Evolutionary conservation across 352 stramenopile species (phyloP).

Genomic region (Pythium brachiatum): DNA sequence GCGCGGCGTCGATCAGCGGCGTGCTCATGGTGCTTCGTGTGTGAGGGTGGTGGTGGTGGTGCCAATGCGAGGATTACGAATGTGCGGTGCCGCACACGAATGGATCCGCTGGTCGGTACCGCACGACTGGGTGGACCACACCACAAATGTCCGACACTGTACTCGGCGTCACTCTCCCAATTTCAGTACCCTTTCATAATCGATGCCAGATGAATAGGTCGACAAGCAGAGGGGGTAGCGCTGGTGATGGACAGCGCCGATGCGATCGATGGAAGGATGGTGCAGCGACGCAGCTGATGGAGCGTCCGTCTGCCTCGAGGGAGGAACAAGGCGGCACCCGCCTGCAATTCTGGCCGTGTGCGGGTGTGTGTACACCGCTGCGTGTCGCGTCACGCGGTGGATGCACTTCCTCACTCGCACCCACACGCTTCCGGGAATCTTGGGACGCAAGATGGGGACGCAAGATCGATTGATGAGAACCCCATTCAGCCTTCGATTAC

Average conservation of each 20-base stretch:
- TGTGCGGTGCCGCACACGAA: slow-evolving; percentile 3
- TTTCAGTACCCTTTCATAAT: background rate
- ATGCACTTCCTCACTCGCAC: too few relatives aligned
- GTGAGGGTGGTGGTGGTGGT: background rate
- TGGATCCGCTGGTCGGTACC: background rate
- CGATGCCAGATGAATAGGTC: background rate
- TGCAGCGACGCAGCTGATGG: background rate
- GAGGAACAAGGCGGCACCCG: background rate
- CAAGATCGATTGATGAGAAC: too few relatives aligned
- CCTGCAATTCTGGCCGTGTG: background rate
- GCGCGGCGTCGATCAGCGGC: slow-evolving; percentile 38
- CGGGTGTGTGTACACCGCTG: background rate
- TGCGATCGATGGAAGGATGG: background rate
- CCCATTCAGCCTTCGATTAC: too few relatives aligned
- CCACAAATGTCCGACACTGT: background rate
- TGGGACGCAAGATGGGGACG: too few relatives aligned
- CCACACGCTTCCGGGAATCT: too few relatives aligned
- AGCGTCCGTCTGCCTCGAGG: background rate
- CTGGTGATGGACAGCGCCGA: background rate
- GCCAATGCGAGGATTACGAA: background rate
- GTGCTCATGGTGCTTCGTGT: slow-evolving; percentile 34
- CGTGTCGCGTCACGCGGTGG: slow-evolving; percentile 1
- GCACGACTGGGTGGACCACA: background rate
- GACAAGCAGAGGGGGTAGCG: background rate
- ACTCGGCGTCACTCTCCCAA: background rate